Percentiles rank a stretch among this genome's conserved stretches.
Conservation (phyloP, 192 early-diverging fungal genomes). For the Diversispora epigaea region DNA sequence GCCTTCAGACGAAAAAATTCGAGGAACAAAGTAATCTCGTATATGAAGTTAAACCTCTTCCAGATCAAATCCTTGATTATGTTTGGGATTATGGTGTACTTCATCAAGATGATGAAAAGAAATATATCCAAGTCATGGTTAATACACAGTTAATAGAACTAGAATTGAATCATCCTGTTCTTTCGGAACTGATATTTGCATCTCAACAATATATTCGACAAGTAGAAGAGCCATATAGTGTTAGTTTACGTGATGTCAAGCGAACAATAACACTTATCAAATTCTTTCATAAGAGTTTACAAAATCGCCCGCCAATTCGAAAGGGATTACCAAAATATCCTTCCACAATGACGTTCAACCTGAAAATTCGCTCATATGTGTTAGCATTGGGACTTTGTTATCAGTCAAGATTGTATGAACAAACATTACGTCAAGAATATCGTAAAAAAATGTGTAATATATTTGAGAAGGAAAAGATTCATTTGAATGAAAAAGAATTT, state of each 20-base stretch:
- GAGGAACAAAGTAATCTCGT: conserved; percentile 29
- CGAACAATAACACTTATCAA: conserved; percentile 3
- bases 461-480: conserved; percentile 12
- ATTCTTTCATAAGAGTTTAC: conserved; percentile 20
- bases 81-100: conserved; percentile 31
- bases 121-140: conserved; percentile 21
- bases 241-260: conserved; percentile 30
- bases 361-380: background rate
- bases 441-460: conserved; percentile 17
- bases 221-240: conserved; percentile 12
- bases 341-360: background rate
- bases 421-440: conserved; percentile 12
- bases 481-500: conserved; percentile 4
- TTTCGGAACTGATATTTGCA: conserved; percentile 23
- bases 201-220: conserved; percentile 32
- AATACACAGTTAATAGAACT: background rate
- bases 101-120: conserved; percentile 6
- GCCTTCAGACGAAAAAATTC: conserved; percentile 5
- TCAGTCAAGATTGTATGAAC: conserved; percentile 22
- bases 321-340: conserved; percentile 11
- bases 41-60: conserved; percentile 26
- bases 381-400: conserved; percentile 23
- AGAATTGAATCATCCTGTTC: background rate
- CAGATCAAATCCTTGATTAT: conserved; percentile 24
- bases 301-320: background rate